Percentiles rank a stretch among this genome's conserved stretches.
phyloP scores from a whole-genome alignment of 768 basidiomycete genomes.

The Suillus weaverae region DNA sequence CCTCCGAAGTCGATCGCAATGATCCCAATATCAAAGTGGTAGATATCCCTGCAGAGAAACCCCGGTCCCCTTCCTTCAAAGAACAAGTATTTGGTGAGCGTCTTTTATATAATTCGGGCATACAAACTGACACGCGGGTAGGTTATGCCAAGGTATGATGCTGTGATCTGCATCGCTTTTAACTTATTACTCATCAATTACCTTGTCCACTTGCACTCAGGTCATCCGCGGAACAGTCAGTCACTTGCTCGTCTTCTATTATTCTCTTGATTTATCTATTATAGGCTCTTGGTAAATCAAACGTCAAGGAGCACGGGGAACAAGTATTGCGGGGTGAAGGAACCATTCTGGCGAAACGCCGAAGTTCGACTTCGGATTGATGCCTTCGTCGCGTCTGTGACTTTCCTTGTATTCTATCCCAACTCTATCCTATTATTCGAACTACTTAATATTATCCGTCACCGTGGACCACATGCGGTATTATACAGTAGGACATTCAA shows the following conservation, averaged over 20 bases:
- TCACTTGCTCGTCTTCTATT: constrained; percentile 9
- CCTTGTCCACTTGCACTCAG: constrained; percentile 7
- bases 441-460: neutral
- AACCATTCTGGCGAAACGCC: constrained; percentile 29
- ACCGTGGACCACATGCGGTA: neutral
- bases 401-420: neutral
- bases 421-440: neutral
- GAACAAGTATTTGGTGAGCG: constrained; percentile 55
- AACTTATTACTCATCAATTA: constrained; percentile 7
- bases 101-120: neutral
- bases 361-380: constrained; percentile 21
- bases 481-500: neutral
- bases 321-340: constrained; percentile 53
- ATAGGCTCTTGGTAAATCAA: constrained; percentile 34
- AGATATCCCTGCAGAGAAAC: constrained; percentile 22
- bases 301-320: constrained; percentile 53
- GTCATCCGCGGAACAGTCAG: constrained; percentile 33
- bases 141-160: constrained; percentile 31
- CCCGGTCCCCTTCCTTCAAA: constrained; percentile 48
- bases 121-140: constrained; percentile 5
- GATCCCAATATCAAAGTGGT: constrained; percentile 28
- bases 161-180: neutral
- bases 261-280: neutral
- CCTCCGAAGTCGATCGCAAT: constrained; percentile 26
- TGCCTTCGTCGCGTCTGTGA: neutral